Percentiles rank a stretch among this genome's conserved stretches.
Conservation (phyloP, 192 early-diverging fungal genomes). For the Piromyces finnis region DNA sequence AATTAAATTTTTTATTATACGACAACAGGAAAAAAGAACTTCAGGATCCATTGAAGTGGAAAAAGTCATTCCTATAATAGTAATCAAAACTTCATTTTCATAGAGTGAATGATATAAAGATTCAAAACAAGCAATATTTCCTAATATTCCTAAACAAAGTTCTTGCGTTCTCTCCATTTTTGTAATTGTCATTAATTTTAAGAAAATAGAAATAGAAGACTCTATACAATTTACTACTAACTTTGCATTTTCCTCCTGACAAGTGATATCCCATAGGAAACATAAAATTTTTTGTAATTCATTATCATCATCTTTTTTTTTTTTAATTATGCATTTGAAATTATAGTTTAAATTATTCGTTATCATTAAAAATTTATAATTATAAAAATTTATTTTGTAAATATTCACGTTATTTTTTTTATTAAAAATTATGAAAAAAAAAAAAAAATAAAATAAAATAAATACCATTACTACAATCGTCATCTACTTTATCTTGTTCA, state of each 20-base stretch:
- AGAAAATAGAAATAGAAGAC: background rate
- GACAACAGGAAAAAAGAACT: background rate
- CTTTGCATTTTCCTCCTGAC: background rate
- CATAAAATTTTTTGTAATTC: background rate
- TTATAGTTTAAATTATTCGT: too few species aligned
- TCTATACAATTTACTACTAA: background rate
- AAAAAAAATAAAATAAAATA: too few species aligned
- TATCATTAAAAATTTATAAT: background rate
- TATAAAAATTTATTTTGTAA: too few species aligned
- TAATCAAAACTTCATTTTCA: background rate
- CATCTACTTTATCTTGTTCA: too few species aligned
- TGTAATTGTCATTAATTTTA: background rate
- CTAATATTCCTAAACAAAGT: background rate
- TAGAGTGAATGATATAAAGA: background rate
- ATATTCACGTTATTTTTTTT: too few species aligned
- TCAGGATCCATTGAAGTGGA: background rate
- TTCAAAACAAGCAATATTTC: background rate
- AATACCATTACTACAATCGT: too few species aligned
- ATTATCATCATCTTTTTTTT: background rate
- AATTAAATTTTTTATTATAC: background rate
- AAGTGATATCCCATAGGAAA: background rate
- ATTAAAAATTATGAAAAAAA: too few species aligned
- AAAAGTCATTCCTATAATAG: background rate
- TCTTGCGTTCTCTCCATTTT: background rate
- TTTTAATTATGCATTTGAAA: too few species aligned